Base-by-base conservation (phyloP, 2,329 filamentous ascomycete genomes). In the Penicillium nordicum region DNA sequence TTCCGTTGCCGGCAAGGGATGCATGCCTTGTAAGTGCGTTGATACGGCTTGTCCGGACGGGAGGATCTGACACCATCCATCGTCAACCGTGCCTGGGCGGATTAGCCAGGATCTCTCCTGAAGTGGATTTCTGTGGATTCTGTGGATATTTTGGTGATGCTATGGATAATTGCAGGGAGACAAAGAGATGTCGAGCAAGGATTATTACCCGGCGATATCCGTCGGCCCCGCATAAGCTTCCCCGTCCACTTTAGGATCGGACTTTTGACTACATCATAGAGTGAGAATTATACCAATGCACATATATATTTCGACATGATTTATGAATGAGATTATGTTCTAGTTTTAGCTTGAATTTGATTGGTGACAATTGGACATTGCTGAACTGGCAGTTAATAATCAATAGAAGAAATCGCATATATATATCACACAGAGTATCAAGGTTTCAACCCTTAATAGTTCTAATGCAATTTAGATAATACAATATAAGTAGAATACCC, bases 1-100 rank as follows among this genome's bases (percentile, higher is more conserved):
- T 82, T 82, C 50, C 79, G 74, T 62, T 80, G 76, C 49, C 79
- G 78, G 63, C 79, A 82, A 55, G 79, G 76, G 55, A 81, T 76
- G 66, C 80, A 82, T 23, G 80, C 80, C 67, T 82, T 82, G 76
- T 82, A 82, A 37, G 79, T 79, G 58, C 79, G 79, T 67, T 81
- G 78, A 65, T 79, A 80, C 50, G 66, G 63, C 49, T 68, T 69
- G 51, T 68, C 78, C 70, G 60, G 65, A 53, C 63, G 63, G 53
- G 61, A 50, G 59, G 64, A 57, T 47, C 64, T 64, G 47, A 61
- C 58, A 48, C 56, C 61, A 55, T 65, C 62, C 64, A 66, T 66
- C 43, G 23, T 64, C 54, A 65, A 57, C 55, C 57, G 60, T 45
- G 41, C 48, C 52, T 45, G 50, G n/a, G 53, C 57, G 60, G 55